A percentile compares a stretch with the other conserved stretches of the same genome.
phyloP scores from a whole-genome alignment of 2,329 filamentous ascomycete genomes.

The Sporothrix pseudoabietina region DNA sequence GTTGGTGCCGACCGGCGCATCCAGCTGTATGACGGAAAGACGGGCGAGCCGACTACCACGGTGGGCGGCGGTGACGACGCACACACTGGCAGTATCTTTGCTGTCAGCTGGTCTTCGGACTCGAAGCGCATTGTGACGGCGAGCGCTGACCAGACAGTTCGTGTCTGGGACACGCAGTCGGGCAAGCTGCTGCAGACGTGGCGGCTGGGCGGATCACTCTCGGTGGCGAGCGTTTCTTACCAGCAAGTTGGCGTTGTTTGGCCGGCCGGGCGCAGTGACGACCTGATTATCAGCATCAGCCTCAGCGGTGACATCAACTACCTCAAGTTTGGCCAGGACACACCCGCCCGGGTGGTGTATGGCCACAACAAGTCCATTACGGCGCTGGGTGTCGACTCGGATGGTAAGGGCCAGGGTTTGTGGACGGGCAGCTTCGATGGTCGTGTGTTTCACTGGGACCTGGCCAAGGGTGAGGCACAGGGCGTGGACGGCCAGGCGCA shows the following conservation, averaged over 20 bases:
- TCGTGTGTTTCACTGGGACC: conserved; percentile 80
- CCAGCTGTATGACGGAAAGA: conserved; percentile 95
- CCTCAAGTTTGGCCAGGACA: conserved; percentile 69
- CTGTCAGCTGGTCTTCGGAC: conserved; percentile 85
- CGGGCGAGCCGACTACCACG: conserved; percentile 75
- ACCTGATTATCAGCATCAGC: conserved; percentile 85
- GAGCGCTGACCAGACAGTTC: conserved; percentile 91
- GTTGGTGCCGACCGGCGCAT: conserved; percentile 92
- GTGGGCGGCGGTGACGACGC: conserved; percentile 62
- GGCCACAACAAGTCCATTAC: conserved; percentile 94
- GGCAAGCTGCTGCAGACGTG: conserved; percentile 79
- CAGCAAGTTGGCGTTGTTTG: conserved; percentile 96
- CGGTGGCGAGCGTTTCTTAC: conserved; percentile 66
- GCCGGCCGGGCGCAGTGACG: conserved; percentile 79
- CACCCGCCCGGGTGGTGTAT: conserved; percentile 71
- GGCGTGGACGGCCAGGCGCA: conserved; percentile 79
- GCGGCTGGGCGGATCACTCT: conserved; percentile 76
- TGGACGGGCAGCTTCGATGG: conserved; percentile 95
- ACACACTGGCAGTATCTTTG: conserved; percentile 91
- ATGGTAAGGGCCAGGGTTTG: conserved; percentile 64
- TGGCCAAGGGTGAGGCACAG: conserved; percentile 66
- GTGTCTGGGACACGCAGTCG: conserved; percentile 86
- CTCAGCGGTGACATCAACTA: conserved; percentile 90
- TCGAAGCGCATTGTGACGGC: conserved; percentile 86
- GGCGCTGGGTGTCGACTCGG: conserved; percentile 62